Evolutionary conservation across 2,329 filamentous ascomycete species (phyloP).

Genomic region (Juglanconis oblonga): DNA sequence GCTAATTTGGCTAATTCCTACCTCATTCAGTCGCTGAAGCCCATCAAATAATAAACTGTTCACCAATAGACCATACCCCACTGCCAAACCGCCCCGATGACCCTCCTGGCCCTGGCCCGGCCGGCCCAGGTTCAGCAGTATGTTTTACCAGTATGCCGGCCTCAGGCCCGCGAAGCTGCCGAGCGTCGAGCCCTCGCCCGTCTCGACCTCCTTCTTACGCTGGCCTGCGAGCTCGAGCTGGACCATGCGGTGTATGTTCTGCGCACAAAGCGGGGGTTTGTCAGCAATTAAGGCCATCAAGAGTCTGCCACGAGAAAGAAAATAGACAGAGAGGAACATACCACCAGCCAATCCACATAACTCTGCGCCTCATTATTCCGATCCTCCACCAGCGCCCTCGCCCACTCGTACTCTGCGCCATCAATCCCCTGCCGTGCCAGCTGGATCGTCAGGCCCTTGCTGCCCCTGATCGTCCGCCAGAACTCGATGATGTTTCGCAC

Average conservation of each 20-base stretch:
- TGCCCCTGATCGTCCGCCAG: constrained; percentile 73
- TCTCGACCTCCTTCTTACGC: constrained; percentile 63
- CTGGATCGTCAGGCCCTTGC: constrained; percentile 85
- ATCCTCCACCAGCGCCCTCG: constrained; percentile 85
- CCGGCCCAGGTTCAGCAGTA: too few species aligned
- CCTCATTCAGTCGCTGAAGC: too few species aligned
- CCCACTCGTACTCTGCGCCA: constrained; percentile 95
- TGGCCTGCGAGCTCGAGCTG: constrained; percentile 80
- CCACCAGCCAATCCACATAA: constrained; percentile 96
- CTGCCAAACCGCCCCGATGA: too few species aligned
- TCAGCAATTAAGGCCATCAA: neutral
- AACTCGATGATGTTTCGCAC: constrained; percentile 92
- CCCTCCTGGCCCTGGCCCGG: too few species aligned
- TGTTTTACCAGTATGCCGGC: constrained; percentile 55
- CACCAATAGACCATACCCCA: too few species aligned
- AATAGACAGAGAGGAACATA: neutral
- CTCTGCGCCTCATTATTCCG: constrained; percentile 96
- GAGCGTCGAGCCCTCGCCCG: constrained; percentile 44
- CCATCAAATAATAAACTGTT: too few species aligned
- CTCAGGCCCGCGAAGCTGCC: constrained; percentile 58
- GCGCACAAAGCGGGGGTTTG: neutral
- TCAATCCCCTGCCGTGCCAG: constrained; percentile 89
- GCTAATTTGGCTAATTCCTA: neutral
- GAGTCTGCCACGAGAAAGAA: neutral
- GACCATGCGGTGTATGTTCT: constrained; percentile 84